phyloP scores from a whole-genome alignment of 2,329 filamentous ascomycete species.

The Fusarium annulatum region DNA sequence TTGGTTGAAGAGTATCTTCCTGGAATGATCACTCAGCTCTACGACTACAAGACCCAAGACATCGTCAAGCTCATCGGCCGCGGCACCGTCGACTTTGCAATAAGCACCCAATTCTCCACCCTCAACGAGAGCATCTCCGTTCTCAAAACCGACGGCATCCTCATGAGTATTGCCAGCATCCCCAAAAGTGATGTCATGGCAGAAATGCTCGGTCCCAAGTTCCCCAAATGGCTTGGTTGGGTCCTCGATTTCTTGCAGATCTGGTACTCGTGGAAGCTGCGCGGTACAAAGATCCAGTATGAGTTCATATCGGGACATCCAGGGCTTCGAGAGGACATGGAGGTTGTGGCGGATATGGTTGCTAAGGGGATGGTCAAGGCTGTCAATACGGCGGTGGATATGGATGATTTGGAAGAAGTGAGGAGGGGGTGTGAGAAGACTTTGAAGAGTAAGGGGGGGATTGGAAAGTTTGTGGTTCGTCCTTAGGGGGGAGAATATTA shows the following conservation, averaged over 20 bases:
- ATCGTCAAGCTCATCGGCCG: slow-evolving; percentile 51
- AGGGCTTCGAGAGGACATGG: slow-evolving; percentile 55
- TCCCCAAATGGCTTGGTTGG: slow-evolving; percentile 54
- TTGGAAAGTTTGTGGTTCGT: slow-evolving; percentile 46
- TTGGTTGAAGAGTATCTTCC: slow-evolving; percentile 56
- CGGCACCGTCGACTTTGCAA: slow-evolving; percentile 61
- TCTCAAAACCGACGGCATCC: slow-evolving; percentile 52
- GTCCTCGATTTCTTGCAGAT: slow-evolving; percentile 51
- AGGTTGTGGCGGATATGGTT: slow-evolving; percentile 54
- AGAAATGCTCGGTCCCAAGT: slow-evolving; percentile 47
- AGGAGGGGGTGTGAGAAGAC: slow-evolving; percentile 55
- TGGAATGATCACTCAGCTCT: slow-evolving; percentile 60
- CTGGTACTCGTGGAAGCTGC: slow-evolving; percentile 56
- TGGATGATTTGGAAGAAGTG: slow-evolving; percentile 58
- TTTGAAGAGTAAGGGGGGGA: slow-evolving; percentile 39
- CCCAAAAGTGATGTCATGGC: slow-evolving; percentile 48
- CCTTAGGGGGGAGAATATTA: neutral
- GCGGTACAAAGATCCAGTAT: slow-evolving; percentile 58
- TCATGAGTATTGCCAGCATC: slow-evolving; percentile 55
- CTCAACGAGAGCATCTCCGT: slow-evolving; percentile 55
- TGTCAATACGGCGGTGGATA: slow-evolving; percentile 54
- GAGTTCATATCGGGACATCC: slow-evolving; percentile 59
- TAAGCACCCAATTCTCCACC: slow-evolving; percentile 59
- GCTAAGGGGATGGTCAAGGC: slow-evolving; percentile 56
- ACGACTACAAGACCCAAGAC: slow-evolving; percentile 61